Conservation (phyloP, 164 flowering plant genomes). For the Chloranthus sessilifolius region DNA sequence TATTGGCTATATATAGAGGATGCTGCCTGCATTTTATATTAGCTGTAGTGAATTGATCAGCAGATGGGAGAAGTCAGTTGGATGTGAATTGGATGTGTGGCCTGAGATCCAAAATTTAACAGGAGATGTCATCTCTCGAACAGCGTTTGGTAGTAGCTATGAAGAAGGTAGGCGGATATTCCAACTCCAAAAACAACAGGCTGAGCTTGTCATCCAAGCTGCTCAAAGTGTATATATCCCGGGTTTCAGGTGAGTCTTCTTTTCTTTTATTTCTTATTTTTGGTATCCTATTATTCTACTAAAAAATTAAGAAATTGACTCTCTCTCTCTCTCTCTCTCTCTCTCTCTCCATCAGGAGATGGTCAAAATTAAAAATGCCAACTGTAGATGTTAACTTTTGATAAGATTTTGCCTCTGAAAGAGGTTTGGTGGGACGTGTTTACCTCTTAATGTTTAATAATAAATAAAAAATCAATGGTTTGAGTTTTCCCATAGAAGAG, state of each 20-base stretch:
- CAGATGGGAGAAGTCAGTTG: slow-evolving; percentile 11
- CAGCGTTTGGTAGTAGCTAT: slow-evolving; percentile 20
- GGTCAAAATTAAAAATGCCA: slow-evolving; percentile 6
- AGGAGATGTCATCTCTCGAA: slow-evolving; percentile 14
- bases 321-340: too few relatives aligned
- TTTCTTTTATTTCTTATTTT: background rate
- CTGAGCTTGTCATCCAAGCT: slow-evolving; percentile 3
- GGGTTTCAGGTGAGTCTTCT: slow-evolving; percentile 3
- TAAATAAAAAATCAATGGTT: too few relatives aligned
- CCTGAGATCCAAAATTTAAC: slow-evolving; percentile 11
- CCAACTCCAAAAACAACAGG: slow-evolving; percentile 7
- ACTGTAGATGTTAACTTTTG: slow-evolving; percentile 13
- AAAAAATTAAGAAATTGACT: too few relatives aligned
- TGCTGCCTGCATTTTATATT: slow-evolving; percentile 10
- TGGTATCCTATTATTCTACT: too few relatives aligned
- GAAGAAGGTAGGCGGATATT: slow-evolving; percentile 14
- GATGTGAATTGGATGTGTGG: slow-evolving; percentile 21
- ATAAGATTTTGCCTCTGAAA: slow-evolving; percentile 12
- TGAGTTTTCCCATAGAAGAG: too few relatives aligned
- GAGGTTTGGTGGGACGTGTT: too few relatives aligned
- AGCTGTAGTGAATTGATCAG: slow-evolving; percentile 10
- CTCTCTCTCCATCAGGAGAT: slow-evolving; percentile 4
- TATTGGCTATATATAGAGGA: slow-evolving; percentile 1
- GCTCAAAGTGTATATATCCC: background rate
- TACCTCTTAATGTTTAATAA: too few relatives aligned